phyloP scores from a whole-genome alignment of 2,329 filamentous ascomycete species.

The Cephalotrichum gorgonifer region DNA sequence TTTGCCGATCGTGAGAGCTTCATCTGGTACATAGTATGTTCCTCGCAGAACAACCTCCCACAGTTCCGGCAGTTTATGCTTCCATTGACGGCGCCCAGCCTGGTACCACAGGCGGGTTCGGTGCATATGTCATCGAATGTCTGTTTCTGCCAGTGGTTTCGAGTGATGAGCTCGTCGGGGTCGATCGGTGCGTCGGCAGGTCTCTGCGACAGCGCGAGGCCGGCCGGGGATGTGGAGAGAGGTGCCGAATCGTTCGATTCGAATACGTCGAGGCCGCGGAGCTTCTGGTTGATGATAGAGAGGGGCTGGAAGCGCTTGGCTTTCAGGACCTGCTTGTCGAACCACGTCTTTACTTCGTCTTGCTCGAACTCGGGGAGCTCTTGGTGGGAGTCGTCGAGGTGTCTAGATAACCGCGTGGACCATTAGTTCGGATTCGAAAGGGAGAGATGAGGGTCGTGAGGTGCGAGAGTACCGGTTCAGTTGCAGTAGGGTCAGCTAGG shows the following conservation, averaged over 20 bases:
- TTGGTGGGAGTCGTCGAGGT: constrained; percentile 80
- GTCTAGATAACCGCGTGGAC: constrained; percentile 18
- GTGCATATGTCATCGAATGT: constrained; percentile 70
- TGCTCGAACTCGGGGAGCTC: constrained; percentile 82
- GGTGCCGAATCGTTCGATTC: constrained; percentile 70
- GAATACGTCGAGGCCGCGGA: constrained; percentile 86
- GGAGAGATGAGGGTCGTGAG: background rate
- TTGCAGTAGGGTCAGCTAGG: constrained; percentile 78
- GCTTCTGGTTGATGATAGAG: constrained; percentile 83
- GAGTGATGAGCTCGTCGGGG: constrained; percentile 82
- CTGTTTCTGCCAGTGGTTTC: constrained; percentile 77
- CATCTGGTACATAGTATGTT: constrained; percentile 99
- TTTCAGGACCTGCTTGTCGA: constrained; percentile 87
- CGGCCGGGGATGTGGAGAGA: constrained; percentile 19
- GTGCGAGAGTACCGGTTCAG: constrained; percentile 58
- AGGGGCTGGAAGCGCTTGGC: constrained; percentile 89
- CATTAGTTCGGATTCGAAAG: background rate
- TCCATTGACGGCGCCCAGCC: constrained; percentile 68
- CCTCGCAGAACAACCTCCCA: constrained; percentile 87
- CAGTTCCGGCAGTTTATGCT: constrained; percentile 91
- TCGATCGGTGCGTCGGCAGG: constrained; percentile 40
- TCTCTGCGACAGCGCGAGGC: constrained; percentile 14
- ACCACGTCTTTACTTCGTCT: constrained; percentile 94
- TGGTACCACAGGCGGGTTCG: constrained; percentile 75
- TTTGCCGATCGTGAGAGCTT: constrained; percentile 82